These are phyloP conservation scores for Blepharisma stoltei DNA, from an alignment of 73 alveolate genomes.

Conservation along the genomic window DNA sequence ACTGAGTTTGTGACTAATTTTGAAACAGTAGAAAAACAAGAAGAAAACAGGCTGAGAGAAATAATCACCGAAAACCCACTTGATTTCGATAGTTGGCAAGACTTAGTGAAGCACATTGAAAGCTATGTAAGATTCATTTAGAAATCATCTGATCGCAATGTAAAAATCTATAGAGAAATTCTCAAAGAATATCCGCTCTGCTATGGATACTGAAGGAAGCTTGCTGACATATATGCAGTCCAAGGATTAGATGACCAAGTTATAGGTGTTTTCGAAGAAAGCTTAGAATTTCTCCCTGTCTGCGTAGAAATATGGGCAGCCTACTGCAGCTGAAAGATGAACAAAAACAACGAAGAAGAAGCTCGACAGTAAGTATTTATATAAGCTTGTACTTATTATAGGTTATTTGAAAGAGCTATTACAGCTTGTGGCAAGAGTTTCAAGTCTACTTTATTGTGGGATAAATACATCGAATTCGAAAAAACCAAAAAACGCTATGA, in stretches of 20 bases:
- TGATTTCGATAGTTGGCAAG: constrained; percentile 29
- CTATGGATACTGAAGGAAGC: constrained; percentile 29
- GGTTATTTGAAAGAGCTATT: constrained; percentile 30
- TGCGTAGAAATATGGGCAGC: constrained; percentile 27
- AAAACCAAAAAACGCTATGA: constrained; percentile 14
- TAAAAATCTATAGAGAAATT: constrained; percentile 18
- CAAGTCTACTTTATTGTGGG: constrained; percentile 15
- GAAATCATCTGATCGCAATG: constrained; percentile 15
- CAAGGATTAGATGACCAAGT: constrained; percentile 21
- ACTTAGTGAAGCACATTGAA: constrained; percentile 25
- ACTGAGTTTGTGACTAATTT: constrained; percentile 14
- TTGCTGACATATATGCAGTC: constrained; percentile 12
- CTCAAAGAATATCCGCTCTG: constrained; percentile 27
- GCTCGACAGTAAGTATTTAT: constrained; percentile 22
- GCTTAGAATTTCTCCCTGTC: constrained; percentile 19
- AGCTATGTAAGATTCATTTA: constrained; percentile 21
- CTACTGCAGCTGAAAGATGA: constrained; percentile 24
- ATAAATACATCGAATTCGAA: constrained; percentile 28
- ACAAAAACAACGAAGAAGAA: constrained; percentile 13
- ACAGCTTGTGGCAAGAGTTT: constrained; percentile 18
- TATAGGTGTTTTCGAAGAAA: not conserved
- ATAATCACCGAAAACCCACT: not conserved
- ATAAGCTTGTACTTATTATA: not conserved
- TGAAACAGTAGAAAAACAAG: constrained; percentile 29
- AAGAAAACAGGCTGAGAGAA: constrained; percentile 24